phyloP scores from a whole-genome alignment of 1,139 yeast species.

The Hemisphaericaspora xylanilytica region DNA sequence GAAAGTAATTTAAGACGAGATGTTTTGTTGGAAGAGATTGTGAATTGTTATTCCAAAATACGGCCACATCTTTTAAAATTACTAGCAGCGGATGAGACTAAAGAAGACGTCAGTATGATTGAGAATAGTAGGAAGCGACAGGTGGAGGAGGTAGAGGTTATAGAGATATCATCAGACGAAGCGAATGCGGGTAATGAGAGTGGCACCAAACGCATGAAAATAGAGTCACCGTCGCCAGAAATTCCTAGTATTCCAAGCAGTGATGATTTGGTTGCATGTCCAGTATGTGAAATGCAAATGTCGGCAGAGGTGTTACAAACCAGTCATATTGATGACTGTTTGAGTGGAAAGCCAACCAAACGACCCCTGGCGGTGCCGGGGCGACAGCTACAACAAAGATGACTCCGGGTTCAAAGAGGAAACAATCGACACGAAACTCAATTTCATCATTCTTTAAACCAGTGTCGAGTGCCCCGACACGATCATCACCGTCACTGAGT shows the following conservation, averaged over 20 bases:
- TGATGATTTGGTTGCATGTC: slow-evolving; percentile 54
- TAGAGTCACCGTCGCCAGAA: background rate
- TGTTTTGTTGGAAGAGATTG: slow-evolving; percentile 70
- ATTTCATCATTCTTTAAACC: slow-evolving; percentile 38
- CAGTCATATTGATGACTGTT: slow-evolving; percentile 70
- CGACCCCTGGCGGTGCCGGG: slow-evolving; percentile 5
- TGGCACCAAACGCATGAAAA: slow-evolving; percentile 4
- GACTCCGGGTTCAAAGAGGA: slow-evolving; percentile 7
- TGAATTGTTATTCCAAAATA: slow-evolving; percentile 49
- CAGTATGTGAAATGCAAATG: slow-evolving; percentile 61
- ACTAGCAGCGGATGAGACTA: slow-evolving; percentile 14
- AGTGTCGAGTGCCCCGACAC: slow-evolving; percentile 4
- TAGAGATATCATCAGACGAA: slow-evolving; percentile 7
- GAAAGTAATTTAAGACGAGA: slow-evolving; percentile 72
- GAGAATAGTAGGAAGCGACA: slow-evolving; percentile 2
- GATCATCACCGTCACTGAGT: slow-evolving; percentile 5
- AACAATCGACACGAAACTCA: slow-evolving; percentile 11
- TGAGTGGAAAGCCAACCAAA: slow-evolving; percentile 29
- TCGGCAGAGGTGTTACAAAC: slow-evolving; percentile 58
- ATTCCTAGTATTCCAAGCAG: slow-evolving; percentile 1
- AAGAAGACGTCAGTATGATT: slow-evolving; percentile 2
- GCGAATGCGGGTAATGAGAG: slow-evolving; percentile 3
- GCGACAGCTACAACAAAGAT: background rate
- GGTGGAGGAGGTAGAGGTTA: slow-evolving; percentile 6
- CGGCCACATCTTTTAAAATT: slow-evolving; percentile 38